Evolutionary conservation across 2,329 filamentous ascomycete species (phyloP).

Genomic region (Diaporthe sp.): DNA sequence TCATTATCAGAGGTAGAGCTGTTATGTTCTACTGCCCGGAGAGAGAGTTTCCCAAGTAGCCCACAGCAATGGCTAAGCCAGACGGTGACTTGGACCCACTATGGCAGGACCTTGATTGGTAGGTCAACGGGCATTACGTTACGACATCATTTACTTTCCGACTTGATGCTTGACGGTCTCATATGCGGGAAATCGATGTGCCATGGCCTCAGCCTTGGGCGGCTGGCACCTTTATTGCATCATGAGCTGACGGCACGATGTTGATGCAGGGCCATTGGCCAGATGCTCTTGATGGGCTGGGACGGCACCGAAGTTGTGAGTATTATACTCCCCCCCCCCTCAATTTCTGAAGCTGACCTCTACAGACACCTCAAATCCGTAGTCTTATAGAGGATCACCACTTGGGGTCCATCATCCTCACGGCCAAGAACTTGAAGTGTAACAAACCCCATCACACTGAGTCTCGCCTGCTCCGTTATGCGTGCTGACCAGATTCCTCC

Average conservation of each 20-base stretch:
- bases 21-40: constrained; percentile 27
- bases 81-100: constrained; percentile 69
- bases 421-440: constrained; percentile 90
- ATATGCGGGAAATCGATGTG: neutral
- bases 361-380: constrained; percentile 79
- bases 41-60: constrained; percentile 1
- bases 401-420: constrained; percentile 87
- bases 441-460: constrained; percentile 42
- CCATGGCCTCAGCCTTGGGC: constrained; percentile 34
- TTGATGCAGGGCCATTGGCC: constrained; percentile 74
- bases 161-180: neutral
- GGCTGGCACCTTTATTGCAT: constrained; percentile 37
- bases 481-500: constrained; percentile 48
- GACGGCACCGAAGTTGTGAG: constrained; percentile 79
- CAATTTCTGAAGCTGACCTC: neutral
- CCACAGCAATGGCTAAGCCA: constrained; percentile 53
- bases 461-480: constrained; percentile 26
- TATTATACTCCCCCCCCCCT: neutral
- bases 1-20: neutral
- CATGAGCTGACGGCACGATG: constrained; percentile 51
- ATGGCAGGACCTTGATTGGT: constrained; percentile 85
- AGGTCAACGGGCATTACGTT: constrained; percentile 53
- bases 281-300: constrained; percentile 87
- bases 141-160: constrained; percentile 30
- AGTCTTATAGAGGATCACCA: constrained; percentile 87